phyloP scores from a whole-genome alignment of 441 rosid genomes.

The Gossypium lobatum region DNA sequence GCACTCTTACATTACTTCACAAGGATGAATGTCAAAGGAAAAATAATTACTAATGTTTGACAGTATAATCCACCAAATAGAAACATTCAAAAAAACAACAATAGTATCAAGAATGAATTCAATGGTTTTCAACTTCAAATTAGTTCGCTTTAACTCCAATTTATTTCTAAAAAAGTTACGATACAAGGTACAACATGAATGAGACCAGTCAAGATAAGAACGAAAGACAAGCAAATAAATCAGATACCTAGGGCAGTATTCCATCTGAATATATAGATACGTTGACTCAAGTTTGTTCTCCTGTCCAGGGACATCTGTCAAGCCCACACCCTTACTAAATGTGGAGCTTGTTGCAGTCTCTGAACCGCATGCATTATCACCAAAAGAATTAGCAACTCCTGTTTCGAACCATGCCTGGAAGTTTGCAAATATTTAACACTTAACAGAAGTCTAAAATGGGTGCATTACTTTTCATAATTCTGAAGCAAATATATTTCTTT shows the following conservation, averaged over 20 bases:
- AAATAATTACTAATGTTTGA: background rate
- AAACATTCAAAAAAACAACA: background rate
- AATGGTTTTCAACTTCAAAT: conserved; percentile 2
- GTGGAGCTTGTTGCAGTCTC: conserved; percentile 67
- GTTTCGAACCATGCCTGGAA: conserved; percentile 98
- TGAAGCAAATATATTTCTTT: background rate
- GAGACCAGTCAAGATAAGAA: background rate
- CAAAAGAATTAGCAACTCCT: conserved; percentile 65
- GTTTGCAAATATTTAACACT: conserved; percentile 32
- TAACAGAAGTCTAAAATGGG: conserved; percentile 12
- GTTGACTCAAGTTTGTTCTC: conserved; percentile 74
- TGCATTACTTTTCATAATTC: background rate
- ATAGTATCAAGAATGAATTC: background rate
- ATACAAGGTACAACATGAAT: background rate
- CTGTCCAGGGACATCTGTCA: conserved; percentile 51
- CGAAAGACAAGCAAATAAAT: background rate
- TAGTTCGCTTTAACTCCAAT: background rate
- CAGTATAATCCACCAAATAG: background rate
- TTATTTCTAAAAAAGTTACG: background rate
- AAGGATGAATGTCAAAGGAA: conserved; percentile 3
- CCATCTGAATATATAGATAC: conserved; percentile 96
- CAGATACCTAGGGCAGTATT: conserved; percentile 86
- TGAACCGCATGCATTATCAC: conserved; percentile 68
- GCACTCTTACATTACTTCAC: background rate
- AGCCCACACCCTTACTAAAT: conserved; percentile 51